A percentile compares a stretch with the other conserved stretches of the same genome.
These are phyloP conservation scores for Phytophthora kernoviae DNA, from an alignment of 352 stramenopile genomes.

Conservation along the genomic window DNA sequence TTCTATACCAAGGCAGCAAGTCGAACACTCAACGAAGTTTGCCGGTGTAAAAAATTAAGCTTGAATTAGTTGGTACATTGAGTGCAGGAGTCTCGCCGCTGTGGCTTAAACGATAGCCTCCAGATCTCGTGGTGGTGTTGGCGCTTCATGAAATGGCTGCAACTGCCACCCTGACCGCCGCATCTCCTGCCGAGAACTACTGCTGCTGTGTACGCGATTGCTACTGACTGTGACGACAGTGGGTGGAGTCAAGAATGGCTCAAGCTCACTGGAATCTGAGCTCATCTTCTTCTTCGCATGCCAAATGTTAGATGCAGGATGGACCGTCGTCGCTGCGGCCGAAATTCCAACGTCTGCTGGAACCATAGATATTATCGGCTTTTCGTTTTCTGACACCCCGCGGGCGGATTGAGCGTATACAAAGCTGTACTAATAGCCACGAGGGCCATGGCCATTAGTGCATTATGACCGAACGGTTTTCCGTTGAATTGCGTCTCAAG, in stretches of 20 bases:
- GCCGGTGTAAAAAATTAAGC: slow-evolving; percentile 17
- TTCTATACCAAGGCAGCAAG: too few relatives aligned
- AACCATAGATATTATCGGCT: slow-evolving; percentile 15
- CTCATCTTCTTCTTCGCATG: slow-evolving; percentile 46
- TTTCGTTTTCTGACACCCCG: slow-evolving; percentile 19
- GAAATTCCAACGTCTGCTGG: slow-evolving; percentile 6
- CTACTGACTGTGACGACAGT: slow-evolving; percentile 29
- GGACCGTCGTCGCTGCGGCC: slow-evolving; percentile 1
- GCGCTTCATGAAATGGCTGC: slow-evolving; percentile 17
- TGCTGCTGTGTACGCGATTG: slow-evolving; percentile 30
- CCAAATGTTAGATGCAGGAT: slow-evolving; percentile 11
- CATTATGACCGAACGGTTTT: slow-evolving; percentile 69
- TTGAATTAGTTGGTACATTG: slow-evolving; percentile 22
- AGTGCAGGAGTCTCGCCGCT: too few relatives aligned
- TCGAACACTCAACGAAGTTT: background rate
- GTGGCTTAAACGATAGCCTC: slow-evolving; percentile 36
- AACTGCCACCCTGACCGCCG: slow-evolving; percentile 20
- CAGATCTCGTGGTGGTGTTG: slow-evolving; percentile 4
- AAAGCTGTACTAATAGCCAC: slow-evolving; percentile 64
- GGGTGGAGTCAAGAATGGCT: slow-evolving; percentile 45
- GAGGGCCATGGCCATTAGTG: slow-evolving; percentile 62
- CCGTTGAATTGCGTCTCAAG: slow-evolving; percentile 72
- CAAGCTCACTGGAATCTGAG: slow-evolving; percentile 23
- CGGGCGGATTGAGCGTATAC: slow-evolving; percentile 75
- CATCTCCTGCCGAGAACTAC: slow-evolving; percentile 28